Percentiles rank a stretch among this genome's conserved stretches.
phyloP scores from a whole-genome alignment of 2,329 filamentous ascomycete genomes.

The Aspergillus sp. region DNA sequence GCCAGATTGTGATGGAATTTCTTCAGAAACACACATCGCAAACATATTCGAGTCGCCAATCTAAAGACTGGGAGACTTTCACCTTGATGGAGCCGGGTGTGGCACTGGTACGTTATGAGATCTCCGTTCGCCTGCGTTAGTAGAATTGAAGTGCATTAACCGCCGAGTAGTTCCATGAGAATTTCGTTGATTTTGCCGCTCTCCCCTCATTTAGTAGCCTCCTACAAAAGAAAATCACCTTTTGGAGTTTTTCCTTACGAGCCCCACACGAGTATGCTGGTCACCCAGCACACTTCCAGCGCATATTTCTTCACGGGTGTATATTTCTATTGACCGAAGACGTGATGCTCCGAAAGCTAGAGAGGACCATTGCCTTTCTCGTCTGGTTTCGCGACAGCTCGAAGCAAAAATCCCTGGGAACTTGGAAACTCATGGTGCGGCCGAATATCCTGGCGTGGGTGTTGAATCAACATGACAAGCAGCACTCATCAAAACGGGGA shows the following conservation, averaged over 20 bases:
- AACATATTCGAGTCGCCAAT: slow-evolving; percentile 27
- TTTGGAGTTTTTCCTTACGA: slow-evolving; percentile 36
- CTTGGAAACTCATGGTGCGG: slow-evolving; percentile 40
- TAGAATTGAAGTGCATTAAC: slow-evolving; percentile 7
- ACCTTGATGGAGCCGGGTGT: slow-evolving; percentile 27
- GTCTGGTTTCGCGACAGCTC: slow-evolving; percentile 33
- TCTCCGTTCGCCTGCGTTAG: not conserved
- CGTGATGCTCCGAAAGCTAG: slow-evolving; percentile 31
- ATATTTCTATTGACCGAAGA: slow-evolving; percentile 44
- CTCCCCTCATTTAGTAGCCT: slow-evolving; percentile 28
- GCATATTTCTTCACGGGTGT: slow-evolving; percentile 39
- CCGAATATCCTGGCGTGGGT: slow-evolving; percentile 40
- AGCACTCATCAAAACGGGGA: slow-evolving; percentile 13
- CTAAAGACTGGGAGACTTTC: slow-evolving; percentile 39
- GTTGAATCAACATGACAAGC: slow-evolving; percentile 16
- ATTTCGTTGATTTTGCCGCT: slow-evolving; percentile 29
- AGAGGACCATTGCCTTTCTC: slow-evolving; percentile 32
- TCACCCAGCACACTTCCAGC: slow-evolving; percentile 27
- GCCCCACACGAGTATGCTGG: slow-evolving; percentile 25
- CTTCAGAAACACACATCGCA: slow-evolving; percentile 20
- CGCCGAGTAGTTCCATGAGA: slow-evolving; percentile 36
- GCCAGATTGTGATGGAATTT: slow-evolving; percentile 23
- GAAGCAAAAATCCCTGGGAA: slow-evolving; percentile 24
- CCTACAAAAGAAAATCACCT: slow-evolving; percentile 17
- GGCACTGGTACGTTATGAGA: slow-evolving; percentile 33